Evolutionary conservation across 2,329 filamentous ascomycete genomes (phyloP).

Genomic region (Escovopsis sp.): DNA sequence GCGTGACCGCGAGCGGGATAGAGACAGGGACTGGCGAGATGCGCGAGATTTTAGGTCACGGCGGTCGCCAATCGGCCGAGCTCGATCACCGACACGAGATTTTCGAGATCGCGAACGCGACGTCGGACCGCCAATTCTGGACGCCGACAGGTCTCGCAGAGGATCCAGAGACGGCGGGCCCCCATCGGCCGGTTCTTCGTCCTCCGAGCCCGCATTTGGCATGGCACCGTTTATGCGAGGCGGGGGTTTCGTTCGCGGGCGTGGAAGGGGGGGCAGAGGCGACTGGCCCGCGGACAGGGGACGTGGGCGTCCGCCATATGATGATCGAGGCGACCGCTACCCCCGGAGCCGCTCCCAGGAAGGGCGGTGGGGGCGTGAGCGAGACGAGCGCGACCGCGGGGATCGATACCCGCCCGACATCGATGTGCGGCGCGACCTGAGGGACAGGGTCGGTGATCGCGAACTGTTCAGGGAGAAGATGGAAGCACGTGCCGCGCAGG

Average conservation of each 20-base stretch:
- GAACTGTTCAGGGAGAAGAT: constrained; percentile 34
- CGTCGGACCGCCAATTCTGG: constrained; percentile 41
- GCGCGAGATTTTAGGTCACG: constrained; percentile 27
- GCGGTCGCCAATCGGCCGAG: constrained; percentile 43
- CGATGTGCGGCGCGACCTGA: constrained; percentile 27
- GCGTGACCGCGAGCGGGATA: constrained; percentile 39
- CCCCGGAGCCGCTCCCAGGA: constrained; percentile 52
- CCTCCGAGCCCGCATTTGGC: constrained; percentile 50
- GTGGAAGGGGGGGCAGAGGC: constrained; percentile 30
- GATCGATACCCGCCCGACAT: constrained; percentile 25
- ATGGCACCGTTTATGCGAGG: constrained; percentile 37
- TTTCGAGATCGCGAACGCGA: constrained; percentile 46
- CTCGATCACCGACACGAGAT: constrained; percentile 53
- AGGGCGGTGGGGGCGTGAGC: constrained; percentile 41
- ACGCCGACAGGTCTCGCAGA: constrained; percentile 51
- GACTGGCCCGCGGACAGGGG: constrained; percentile 31
- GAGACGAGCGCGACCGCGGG: constrained; percentile 37
- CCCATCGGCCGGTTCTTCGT: constrained; percentile 54
- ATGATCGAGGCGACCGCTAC: constrained; percentile 47
- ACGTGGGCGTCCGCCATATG: constrained; percentile 42
- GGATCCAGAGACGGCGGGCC: constrained; percentile 57
- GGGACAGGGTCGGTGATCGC: constrained; percentile 28
- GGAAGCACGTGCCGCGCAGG: constrained; percentile 35
- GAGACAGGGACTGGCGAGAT: constrained; percentile 33
- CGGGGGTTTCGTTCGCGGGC: constrained; percentile 39